These are phyloP conservation scores for Ogataea wickerhamii DNA, from an alignment of 805 yeast genomes.

Conservation along the genomic window DNA sequence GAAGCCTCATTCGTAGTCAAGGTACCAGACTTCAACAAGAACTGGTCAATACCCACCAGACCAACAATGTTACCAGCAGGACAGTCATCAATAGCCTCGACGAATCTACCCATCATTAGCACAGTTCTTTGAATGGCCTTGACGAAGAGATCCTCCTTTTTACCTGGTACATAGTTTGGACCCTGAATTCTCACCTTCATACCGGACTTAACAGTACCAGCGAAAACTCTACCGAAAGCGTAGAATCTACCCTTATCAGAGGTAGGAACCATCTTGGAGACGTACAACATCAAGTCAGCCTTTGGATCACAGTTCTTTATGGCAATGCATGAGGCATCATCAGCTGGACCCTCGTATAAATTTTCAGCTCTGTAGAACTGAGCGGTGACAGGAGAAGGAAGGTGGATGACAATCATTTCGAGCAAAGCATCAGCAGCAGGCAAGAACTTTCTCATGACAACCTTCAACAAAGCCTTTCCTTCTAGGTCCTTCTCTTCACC, in stretches of 20 bases:
- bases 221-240: constrained; percentile 99
- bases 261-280: constrained; percentile 99
- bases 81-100: constrained; percentile 97
- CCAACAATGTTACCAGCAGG: constrained; percentile 99
- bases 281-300: constrained; percentile 98
- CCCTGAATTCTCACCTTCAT: constrained; percentile 99
- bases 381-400: constrained; percentile 99
- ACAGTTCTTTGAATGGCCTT: constrained; percentile 99
- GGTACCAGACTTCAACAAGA: constrained; percentile 99
- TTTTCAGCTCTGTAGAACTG: constrained; percentile 99
- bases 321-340: constrained; percentile 85
- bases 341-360: constrained; percentile 97
- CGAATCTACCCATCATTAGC: constrained; percentile 98
- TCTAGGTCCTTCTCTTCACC: constrained; percentile 96
- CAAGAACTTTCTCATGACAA: constrained; percentile 98
- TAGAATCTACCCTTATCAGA: constrained; percentile 99
- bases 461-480: constrained; percentile 97
- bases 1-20: constrained; percentile 94
- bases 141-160: constrained; percentile 94
- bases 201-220: constrained; percentile 99
- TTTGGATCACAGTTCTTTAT: constrained; percentile 98
- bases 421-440: constrained; percentile 99
- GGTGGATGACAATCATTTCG: constrained; percentile 97
- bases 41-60: constrained; percentile 99
- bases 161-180: constrained; percentile 98